These are phyloP conservation scores for Athelia psychrophila DNA, from an alignment of 1,284 basidiomycete species.

Conservation along the genomic window DNA sequence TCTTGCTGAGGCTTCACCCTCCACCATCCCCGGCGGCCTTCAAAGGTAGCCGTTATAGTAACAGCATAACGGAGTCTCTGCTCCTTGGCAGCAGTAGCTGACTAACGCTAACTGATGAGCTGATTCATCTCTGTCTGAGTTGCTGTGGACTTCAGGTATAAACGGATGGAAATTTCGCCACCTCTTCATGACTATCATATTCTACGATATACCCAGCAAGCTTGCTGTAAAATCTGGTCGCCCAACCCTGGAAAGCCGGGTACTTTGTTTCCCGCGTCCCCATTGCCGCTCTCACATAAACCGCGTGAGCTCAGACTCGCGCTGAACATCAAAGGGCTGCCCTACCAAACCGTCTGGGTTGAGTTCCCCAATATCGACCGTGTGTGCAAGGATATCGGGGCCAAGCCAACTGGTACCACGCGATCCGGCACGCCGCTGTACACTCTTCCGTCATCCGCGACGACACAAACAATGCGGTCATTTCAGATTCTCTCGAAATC, in stretches of 20 bases:
- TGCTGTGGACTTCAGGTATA: no score
- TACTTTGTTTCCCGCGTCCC: background rate
- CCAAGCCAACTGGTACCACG: background rate
- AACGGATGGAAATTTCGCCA: no score
- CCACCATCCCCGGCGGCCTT: no score
- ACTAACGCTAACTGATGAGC: no score
- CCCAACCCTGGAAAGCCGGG: background rate
- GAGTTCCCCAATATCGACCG: background rate
- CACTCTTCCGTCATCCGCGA: constrained; percentile 6
- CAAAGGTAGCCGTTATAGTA: no score
- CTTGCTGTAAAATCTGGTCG: background rate
- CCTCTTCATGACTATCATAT: no score
- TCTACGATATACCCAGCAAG: no score
- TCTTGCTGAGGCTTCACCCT: no score
- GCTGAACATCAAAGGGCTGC: background rate
- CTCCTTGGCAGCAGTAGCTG: no score
- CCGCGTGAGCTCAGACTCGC: background rate
- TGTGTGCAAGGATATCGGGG: background rate
- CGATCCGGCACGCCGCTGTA: background rate
- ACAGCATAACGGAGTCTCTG: no score
- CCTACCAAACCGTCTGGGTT: background rate
- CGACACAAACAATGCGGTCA: background rate
- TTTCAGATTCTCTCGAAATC: constrained; percentile 5
- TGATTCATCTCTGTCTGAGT: no score
- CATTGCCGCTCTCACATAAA: background rate